Base-by-base conservation (phyloP, 1,284 basidiomycete species). In the Trametes polyzona region DNA sequence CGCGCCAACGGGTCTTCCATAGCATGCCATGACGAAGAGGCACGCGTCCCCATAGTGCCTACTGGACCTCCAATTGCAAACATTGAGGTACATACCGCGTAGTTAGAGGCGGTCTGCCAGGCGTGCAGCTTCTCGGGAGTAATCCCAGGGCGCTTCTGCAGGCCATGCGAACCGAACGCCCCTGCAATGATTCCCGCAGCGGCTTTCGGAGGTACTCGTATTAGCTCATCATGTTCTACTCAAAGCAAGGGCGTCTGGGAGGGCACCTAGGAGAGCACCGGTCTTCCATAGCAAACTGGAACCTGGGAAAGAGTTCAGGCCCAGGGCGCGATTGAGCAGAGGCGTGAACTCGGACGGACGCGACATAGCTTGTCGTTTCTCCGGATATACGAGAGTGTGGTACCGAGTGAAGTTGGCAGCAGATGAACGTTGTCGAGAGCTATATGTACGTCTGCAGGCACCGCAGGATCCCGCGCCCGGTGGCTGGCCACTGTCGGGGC, bases 151-250 rank as follows among this genome's bases (percentile, higher is more conserved):
- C 77, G 71, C 24, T 74, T 73, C 65, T 78, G 78, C 48, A 92
- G 76, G 8, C 76, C 84, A 69, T 92, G 90, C 5, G 84, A 72
- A 57, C 90, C 90, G 69, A 91, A 89, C 36, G 89, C 88, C 3
- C 87, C 88, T 41, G 83, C 70, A 36, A 83, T 62, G 63, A 90
- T 81, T n/a, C 88, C 88, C 41, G 74, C 61, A 9, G 82, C 76
- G 39, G 78, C 87, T 89, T 62, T 35, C 27, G 27, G 6, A 39
- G 19, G 7, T 36, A 39, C 30, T 12, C 37, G 19, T 23, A 8
- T 9, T 8, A 16, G 8, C 9, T 7, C 24, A 21, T 1, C 9
- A 17, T 16, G 24, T 3, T 16, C 24, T 6, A 14, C 16, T 29
- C 3, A n/a, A n/a, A n/a, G n/a, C 32, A 36, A 32, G 4, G 17